Evolutionary conservation across 2,329 filamentous ascomycete genomes (phyloP), one percentile per base, ranked within the genome.

Genomic region (Aspergillus ustus): DNA sequence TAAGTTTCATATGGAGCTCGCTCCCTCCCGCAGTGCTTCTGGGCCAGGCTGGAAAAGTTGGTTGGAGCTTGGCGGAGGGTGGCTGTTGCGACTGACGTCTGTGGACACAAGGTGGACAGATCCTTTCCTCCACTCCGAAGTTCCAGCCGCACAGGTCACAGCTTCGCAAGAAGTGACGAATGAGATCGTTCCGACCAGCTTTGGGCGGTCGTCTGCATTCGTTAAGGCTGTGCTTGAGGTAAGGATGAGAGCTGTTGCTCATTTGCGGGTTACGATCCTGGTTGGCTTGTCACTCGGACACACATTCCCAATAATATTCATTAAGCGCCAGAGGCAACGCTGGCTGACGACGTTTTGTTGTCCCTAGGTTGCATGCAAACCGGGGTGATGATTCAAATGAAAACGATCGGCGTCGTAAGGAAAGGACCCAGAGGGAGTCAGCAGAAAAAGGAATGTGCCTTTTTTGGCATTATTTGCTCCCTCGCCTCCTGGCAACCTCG

Each of bases 131-230:
- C 46, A 28, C 56, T 52, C 40, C 48, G 37, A 58, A 37, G 28
- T 58, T 58, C 56, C 48, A 58, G 56, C 56, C 56, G 49, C 56
- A 58, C 56, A 58, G 56, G 31, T 58, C 49, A 52, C 37, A 56
- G 28, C 52, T 46, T 40, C 19, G 22, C 28, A 28, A 57, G 20
- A 40, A 57, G 31, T n/a, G 20, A 31, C 54, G 54, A 57, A 57
- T 57, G 15, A 57, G 19, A 57, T 25, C 52, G 11, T 9, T 11
- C 43, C 3, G 22, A 29, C 52, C 52, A 46, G 29, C 40, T 31
- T 31, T 55, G 19, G 40, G 40, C 20, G 55, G 40, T 34, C 34
- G 56, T 19, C 34, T 52, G 48, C 56, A 34, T 28, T 54, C 25
- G 34, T 44, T 52, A 52, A 58, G 56, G 46, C 56, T 58, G 56